Evolutionary conservation across 208 protist genomes (phyloP).

Genomic region (Crithidia thermophila): DNA sequence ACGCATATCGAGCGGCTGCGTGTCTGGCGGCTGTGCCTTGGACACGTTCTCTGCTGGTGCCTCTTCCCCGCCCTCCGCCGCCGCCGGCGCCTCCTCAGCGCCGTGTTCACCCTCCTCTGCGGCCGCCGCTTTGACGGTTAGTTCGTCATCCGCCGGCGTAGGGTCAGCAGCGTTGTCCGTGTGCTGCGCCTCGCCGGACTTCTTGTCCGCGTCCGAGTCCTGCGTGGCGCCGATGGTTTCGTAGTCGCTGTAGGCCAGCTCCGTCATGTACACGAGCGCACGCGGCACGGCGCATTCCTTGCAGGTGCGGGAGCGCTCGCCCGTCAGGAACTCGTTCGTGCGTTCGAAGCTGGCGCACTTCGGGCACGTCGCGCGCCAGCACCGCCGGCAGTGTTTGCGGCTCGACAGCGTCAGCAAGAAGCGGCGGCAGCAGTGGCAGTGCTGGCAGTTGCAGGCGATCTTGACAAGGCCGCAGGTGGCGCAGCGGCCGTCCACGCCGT

Average conservation of each 20-base stretch:
- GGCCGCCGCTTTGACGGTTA: too few species aligned
- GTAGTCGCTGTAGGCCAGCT: slow-evolving; percentile 22
- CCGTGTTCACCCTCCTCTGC: too few species aligned
- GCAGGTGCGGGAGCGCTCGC: slow-evolving; percentile 29
- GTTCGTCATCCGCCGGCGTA: too few species aligned
- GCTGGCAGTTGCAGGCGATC: slow-evolving; percentile 43
- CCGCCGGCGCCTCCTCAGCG: too few species aligned
- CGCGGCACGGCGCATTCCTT: slow-evolving; percentile 34
- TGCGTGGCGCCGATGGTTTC: background rate
- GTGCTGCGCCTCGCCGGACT: background rate
- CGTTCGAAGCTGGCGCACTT: slow-evolving; percentile 27
- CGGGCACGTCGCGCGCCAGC: slow-evolving; percentile 43
- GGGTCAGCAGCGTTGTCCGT: background rate
- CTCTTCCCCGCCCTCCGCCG: background rate
- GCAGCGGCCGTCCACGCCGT: slow-evolving; percentile 31
- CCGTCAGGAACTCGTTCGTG: slow-evolving; percentile 30
- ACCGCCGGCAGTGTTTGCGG: slow-evolving; percentile 46
- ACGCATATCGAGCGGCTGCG: slow-evolving; percentile 1
- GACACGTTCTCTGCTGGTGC: too few species aligned
- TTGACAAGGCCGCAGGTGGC: slow-evolving; percentile 27
- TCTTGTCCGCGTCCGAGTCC: background rate
- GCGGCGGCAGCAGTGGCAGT: slow-evolving; percentile 30
- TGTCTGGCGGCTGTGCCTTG: background rate
- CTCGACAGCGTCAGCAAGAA: slow-evolving; percentile 37
- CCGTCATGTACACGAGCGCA: slow-evolving; percentile 24